A percentile compares a stretch with the other conserved stretches of the same genome.
phyloP scores from a whole-genome alignment of 225 moss, liverwort and hornwort genomes.

The Marchantia paleacea region DNA sequence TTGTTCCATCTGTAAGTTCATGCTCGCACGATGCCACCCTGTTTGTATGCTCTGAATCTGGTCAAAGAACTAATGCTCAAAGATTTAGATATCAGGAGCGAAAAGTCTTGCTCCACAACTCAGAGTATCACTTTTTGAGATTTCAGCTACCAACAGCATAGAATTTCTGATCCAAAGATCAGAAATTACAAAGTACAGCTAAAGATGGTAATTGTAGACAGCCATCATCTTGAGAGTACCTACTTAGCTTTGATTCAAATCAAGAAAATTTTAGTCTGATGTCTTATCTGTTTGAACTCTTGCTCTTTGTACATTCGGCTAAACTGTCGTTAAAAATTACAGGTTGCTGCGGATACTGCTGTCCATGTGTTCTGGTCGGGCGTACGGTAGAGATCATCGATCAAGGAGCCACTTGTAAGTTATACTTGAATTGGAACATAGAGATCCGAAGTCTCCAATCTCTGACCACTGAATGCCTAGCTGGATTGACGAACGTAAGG shows the following conservation, averaged over 20 bases:
- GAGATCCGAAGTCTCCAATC: not conserved
- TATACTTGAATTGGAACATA: not conserved
- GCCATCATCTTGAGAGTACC: not conserved
- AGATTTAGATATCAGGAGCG: not conserved
- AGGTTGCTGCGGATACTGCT: constrained; percentile 16
- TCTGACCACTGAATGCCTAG: not conserved
- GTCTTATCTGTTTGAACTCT: not conserved
- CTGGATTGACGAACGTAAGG: not conserved
- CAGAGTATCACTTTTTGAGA: too few species aligned
- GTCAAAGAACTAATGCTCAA: not conserved
- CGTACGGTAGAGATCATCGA: constrained; percentile 24
- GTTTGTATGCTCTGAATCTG: too few species aligned
- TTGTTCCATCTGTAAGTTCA: constrained; percentile 11
- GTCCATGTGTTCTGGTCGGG: constrained; percentile 26
- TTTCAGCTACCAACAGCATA: not conserved
- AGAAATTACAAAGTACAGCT: too few species aligned
- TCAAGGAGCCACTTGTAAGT: constrained; percentile 28
- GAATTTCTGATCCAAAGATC: not conserved
- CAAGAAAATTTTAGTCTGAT: not conserved
- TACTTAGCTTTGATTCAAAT: not conserved
- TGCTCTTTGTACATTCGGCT: not conserved
- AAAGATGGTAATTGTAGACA: too few species aligned
- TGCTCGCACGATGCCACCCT: not conserved
- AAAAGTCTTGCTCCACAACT: not conserved
- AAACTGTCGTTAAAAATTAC: not conserved